Percentiles rank a stretch among this genome's conserved stretches.
Evolutionary conservation across 2,329 filamentous ascomycete species (phyloP).

Genomic region (Biscogniauxia mediterranea): DNA sequence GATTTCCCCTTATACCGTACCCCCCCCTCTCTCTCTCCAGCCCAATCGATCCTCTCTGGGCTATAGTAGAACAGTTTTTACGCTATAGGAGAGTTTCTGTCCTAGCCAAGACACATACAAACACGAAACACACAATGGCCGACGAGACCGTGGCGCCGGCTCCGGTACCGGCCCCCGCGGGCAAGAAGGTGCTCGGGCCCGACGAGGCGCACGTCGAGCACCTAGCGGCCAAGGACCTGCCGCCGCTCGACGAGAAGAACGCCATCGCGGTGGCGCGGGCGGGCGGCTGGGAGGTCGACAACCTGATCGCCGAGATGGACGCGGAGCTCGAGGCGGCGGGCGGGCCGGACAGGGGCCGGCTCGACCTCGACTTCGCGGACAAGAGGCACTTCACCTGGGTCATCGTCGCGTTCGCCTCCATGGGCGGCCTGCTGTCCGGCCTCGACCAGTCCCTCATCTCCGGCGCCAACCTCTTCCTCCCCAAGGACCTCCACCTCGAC

Average conservation of each 20-base stretch:
- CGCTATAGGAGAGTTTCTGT: too few relatives aligned
- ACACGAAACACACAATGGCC: slow-evolving; percentile 5
- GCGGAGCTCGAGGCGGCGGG: slow-evolving; percentile 35
- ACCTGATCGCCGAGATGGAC: slow-evolving; percentile 42
- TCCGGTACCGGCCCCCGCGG: neutral
- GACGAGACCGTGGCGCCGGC: slow-evolving; percentile 10
- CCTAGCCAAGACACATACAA: too few relatives aligned
- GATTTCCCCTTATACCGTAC: neutral
- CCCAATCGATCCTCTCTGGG: neutral
- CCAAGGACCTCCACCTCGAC: slow-evolving; percentile 54
- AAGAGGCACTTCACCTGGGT: slow-evolving; percentile 66
- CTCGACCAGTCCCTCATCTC: slow-evolving; percentile 72
- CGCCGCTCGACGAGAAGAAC: slow-evolving; percentile 29
- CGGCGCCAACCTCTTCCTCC: slow-evolving; percentile 67
- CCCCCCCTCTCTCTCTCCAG: neutral
- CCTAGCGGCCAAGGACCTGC: slow-evolving; percentile 17
- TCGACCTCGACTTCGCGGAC: slow-evolving; percentile 58
- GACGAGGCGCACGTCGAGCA: slow-evolving; percentile 25
- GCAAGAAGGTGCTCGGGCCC: slow-evolving; percentile 6
- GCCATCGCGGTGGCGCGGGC: slow-evolving; percentile 38
- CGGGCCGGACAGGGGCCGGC: slow-evolving; percentile 38
- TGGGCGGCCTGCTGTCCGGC: slow-evolving; percentile 71
- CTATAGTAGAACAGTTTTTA: too few relatives aligned
- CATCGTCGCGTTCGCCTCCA: slow-evolving; percentile 69
- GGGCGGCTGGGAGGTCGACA: slow-evolving; percentile 37